Base-by-base conservation (phyloP, 2,329 filamentous ascomycete species). In the Neoarthrinium moseri region DNA sequence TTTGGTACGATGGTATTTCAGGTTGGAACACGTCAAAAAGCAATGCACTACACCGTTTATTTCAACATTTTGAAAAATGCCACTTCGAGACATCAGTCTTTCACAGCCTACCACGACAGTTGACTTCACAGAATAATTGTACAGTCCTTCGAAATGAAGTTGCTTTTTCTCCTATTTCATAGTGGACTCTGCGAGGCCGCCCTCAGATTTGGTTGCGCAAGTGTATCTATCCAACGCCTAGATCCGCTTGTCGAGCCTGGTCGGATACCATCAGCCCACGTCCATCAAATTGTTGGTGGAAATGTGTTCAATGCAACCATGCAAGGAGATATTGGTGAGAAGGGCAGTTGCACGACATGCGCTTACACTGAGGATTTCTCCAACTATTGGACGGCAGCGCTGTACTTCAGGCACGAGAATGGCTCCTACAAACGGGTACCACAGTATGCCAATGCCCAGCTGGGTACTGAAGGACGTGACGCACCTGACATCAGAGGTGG, bases 221-320 rank as follows among this genome's bases (percentile, higher is more conserved):
- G 56, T 10, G 34, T 62, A 33, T 57, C 51, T 39, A 57, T 62
- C 41, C 58, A 62, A 44, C 56, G 59, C 40, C 54, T 63, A 21
- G 60, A 63, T 36, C 60, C 60, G 3, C 51, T 63, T 15, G 60
- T 61, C 6, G 54, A 61, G 43, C 56, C 60, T 2, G 60, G 60
- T 27, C 54, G 35, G 17, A 33, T 52, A 4, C 60, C 59, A 2
- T 61, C 57, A 1, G 50, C 59, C 22, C 60, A 62, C 47, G 51
- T 61, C 23, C 60, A 63, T 52, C 60, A 63, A 42, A 61, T 63
- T 34, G 57, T 62, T 13, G 60, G 60, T 35, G 60, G 60, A 6
- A 68, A 74, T 54, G 70, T 71, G 3, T 75, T 75, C 63, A 73
- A 73, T 46, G 60, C 64, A 2, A 64, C 70, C 4, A 74, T 75